Evolutionary conservation across 768 basidiomycete genomes (phyloP), one percentile per base, ranked within the genome.

Genomic region (Lentinus tigrinus): DNA sequence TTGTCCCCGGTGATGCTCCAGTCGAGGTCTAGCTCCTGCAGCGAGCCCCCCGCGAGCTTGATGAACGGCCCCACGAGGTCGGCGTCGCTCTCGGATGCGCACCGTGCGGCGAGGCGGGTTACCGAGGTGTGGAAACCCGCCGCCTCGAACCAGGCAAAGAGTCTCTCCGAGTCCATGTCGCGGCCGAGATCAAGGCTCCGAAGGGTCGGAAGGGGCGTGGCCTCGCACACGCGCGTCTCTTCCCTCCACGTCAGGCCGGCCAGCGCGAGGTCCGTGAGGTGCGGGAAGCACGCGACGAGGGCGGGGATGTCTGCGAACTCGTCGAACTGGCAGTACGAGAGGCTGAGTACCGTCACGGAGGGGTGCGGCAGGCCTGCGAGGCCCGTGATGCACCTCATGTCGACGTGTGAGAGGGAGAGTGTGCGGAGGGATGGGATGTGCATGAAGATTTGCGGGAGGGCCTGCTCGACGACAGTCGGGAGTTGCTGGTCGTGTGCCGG

Each of bases 311-410:
- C 64, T 7, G 58, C 63, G 50, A 71, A 67, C 17, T 64, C 52
- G 16, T 61, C 23, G 54, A 71, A 68, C 17, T 63, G 63, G 54
- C 70, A 71, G 58, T 62, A 66, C 19, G 65, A 62, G 21, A 69
- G 55, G 19, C 38, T 50, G 50, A 71, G 63, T 21, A 59, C 53
- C 13, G 63, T 58, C 9, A 66, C 60, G 44, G 63, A 36, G 0
- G 61, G 31, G 38, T 62, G 63, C 16, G 42, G 56, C 6, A 58
- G 38, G 4, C 40, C 16, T 8, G 16, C 4, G 27, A 54, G 28
- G 38, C 44, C 47, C 13, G 49, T 34, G 19, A 46, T 44, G 23
- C 37, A 5, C 23, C 54, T 60, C 40, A 60, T 31, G 39, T 62
- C 59, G 24, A 58, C 47, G 34, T 56, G 50, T 8, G 57, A 47